phyloP scores from a whole-genome alignment of 106 monocot genomes.

The Allium sativum region DNA sequence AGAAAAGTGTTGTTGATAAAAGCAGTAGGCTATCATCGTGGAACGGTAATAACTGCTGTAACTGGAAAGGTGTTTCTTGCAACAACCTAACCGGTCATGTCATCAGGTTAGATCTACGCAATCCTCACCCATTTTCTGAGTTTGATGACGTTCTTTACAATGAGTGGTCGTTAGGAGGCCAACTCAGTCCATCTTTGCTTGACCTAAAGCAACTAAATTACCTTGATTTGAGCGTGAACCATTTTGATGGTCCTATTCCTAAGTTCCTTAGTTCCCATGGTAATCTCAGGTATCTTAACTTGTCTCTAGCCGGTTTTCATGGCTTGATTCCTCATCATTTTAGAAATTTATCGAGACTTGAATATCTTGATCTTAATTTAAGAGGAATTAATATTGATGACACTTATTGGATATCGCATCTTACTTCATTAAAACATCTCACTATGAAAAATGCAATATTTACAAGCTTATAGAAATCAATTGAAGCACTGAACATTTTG shows the following conservation, averaged over 20 bases:
- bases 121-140: not conserved
- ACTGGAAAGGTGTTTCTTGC: too few relatives aligned
- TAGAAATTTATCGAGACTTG: conserved; percentile 1
- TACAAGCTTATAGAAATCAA: not conserved
- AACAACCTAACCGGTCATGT: too few relatives aligned
- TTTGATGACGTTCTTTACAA: too few relatives aligned
- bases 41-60: conserved; percentile 17
- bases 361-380: not conserved
- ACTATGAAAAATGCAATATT: not conserved
- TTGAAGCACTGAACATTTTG: not conserved
- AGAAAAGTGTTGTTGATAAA: not conserved
- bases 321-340: not conserved
- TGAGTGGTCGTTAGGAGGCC: not conserved
- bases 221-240: conserved; percentile 34
- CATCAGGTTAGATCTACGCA: too few relatives aligned
- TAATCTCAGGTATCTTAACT: conserved; percentile 4
- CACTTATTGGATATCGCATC: not conserved
- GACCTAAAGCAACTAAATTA: conserved; percentile 13
- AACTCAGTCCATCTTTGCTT: conserved; percentile 13
- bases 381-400: not conserved
- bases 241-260: conserved; percentile 13
- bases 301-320: not conserved
- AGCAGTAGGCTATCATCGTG: conserved; percentile 1
- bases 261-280: conserved; percentile 21
- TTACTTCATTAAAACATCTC: conserved; percentile 1